Evolutionary conservation across 2,329 filamentous ascomycete genomes (phyloP).

Genomic region (Alternaria arbusti): DNA sequence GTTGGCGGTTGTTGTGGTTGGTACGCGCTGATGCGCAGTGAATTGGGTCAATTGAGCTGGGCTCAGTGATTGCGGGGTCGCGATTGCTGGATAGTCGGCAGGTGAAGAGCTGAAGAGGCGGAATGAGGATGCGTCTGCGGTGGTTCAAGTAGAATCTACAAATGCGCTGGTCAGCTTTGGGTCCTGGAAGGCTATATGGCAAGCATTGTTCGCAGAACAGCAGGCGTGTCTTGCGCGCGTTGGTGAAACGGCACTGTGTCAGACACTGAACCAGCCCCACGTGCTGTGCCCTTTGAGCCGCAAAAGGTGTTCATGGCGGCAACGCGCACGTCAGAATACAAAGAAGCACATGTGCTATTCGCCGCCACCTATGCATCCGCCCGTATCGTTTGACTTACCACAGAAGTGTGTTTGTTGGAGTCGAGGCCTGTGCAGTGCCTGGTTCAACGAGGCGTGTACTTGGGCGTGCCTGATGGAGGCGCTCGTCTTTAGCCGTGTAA

Average conservation of each 20-base stretch:
- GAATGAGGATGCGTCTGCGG: constrained; percentile 1
- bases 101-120: neutral
- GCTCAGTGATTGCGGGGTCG: constrained; percentile 17
- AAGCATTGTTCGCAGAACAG: constrained; percentile 25
- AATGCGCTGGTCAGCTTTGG: constrained; percentile 29
- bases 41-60: constrained; percentile 18
- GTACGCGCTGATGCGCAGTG: constrained; percentile 29
- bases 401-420: constrained; percentile 1
- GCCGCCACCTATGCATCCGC: neutral
- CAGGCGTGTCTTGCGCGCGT: constrained; percentile 24
- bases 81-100: constrained; percentile 2
- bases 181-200: constrained; percentile 13
- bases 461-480: neutral
- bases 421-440: neutral
- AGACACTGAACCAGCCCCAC: constrained; percentile 32
- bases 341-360: constrained; percentile 1
- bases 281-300: constrained; percentile 26
- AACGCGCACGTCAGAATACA: neutral
- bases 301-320: constrained; percentile 9
- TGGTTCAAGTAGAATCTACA: constrained; percentile 14
- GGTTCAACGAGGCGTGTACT: neutral
- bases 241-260: constrained; percentile 38
- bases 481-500: constrained; percentile 3
- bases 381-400: constrained; percentile 14
- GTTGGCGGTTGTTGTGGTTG: constrained; percentile 26